Base-by-base conservation (phyloP, 805 yeast genomes). In the Isabelozyma gotoi region DNA sequence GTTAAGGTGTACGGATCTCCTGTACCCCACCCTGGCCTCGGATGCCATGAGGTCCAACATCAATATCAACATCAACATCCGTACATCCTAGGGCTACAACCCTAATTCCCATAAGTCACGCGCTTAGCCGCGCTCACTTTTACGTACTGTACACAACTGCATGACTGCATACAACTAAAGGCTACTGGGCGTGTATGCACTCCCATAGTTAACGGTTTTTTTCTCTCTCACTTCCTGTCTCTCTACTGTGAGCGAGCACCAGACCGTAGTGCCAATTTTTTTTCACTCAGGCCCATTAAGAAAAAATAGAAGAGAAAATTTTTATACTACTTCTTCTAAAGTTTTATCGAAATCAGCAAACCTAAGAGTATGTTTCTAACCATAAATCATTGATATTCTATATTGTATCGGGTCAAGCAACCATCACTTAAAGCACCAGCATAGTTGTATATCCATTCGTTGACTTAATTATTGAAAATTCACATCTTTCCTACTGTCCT, bases 291-390 rank as follows among this genome's bases (percentile, higher is more conserved):
- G 24, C 20, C 29, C 29, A 3, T 24, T 24, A 24, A n/a, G 36
- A 33, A 19, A 40, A 40, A 34, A 20, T 15, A 19, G 7, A 14
- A 19, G 27, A 37, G 40, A 42, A 42, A 42, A 42, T 15, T 42
- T 42, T 37, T 31, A 41, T 27, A 35, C 24, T 37, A 36, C 20
- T 36, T 21, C 19, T 36, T 16, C 33, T 37, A 18, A 32, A 24
- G 29, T 24, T 24, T 42, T 14, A 16, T 33, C 36, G 15, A 17
- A 19, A 24, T 24, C 40, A 42, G 40, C 40, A 36, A 41, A 37
- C 29, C 42, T 40, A 32, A 38, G 40, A 42, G 44, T 42, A 42
- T 42, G 44, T 41, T 20, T 38, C n/a, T 17, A 15, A 36, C 16
- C 17, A 36, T 20, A 19, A 17, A 36, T 21, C 31, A 3, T 33